Evolutionary conservation across 345 rosid species (phyloP).

Genomic region (Alliaria petiolata): DNA sequence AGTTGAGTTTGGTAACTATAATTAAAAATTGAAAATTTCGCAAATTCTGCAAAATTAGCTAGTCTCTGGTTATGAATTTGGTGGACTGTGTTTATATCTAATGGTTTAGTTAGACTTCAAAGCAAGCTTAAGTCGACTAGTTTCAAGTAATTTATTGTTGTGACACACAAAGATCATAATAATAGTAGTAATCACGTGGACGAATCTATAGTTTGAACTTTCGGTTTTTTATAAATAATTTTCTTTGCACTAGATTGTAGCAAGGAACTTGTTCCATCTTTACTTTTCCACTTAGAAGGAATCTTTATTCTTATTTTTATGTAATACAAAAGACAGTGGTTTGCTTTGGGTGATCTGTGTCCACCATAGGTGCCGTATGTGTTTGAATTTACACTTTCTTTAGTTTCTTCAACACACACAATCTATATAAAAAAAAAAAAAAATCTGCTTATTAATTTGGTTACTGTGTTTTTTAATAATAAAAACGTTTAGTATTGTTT

Average conservation of each 20-base stretch:
- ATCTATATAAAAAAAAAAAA: neutral
- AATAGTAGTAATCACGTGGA: conserved; percentile 26
- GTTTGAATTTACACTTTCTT: conserved; percentile 19
- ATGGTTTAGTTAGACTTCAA: conserved; percentile 5
- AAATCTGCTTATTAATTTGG: neutral
- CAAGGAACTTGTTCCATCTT: conserved; percentile 25
- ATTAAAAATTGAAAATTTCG: too few relatives aligned
- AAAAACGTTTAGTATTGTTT: neutral
- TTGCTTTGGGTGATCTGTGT: neutral
- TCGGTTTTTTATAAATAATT: neutral
- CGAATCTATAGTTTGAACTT: conserved; percentile 21
- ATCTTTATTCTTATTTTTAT: conserved; percentile 8
- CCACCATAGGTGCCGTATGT: conserved; percentile 4
- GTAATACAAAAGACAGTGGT: conserved; percentile 27
- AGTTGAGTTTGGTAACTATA: conserved; percentile 8
- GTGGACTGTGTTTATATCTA: neutral
- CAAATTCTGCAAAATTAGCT: neutral
- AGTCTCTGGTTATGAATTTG: conserved; percentile 12
- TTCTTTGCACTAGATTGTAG: conserved; percentile 20
- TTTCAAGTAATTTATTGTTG: conserved; percentile 11
- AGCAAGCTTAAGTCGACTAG: conserved; percentile 12
- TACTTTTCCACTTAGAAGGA: conserved; percentile 21
- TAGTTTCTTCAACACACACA: conserved; percentile 11
- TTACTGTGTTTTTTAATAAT: neutral
- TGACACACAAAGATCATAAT: neutral